Base-by-base conservation (phyloP, 345 rosid genomes). In the Salix viminalis region DNA sequence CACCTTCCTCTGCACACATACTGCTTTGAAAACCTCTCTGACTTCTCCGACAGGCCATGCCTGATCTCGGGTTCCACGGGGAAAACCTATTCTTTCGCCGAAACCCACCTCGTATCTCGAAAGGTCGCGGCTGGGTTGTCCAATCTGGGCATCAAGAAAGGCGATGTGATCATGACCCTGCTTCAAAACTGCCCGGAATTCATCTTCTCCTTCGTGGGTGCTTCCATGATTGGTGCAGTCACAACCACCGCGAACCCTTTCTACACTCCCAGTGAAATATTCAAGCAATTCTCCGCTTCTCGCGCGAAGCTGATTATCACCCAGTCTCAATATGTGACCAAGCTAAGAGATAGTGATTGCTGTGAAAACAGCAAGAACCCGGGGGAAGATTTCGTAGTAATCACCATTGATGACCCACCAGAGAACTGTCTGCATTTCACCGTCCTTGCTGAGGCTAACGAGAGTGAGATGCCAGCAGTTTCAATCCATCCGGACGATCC, bases 171-270 rank as follows among this genome's bases (percentile, higher is more conserved):
- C 86, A 93, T 95, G 99, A 79, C 91, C 77, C 85, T 93, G 42
- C 94, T 95, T 56, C 99, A 85, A 11, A 95, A 93, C 86, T 89
- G 89, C 30, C 84, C 96, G 0, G 97, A 93, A 67, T 95, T 95
- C 69, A 96, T 91, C 41, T 89, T 93, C 87, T 70, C 93, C 30
- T 95, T 95, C 89, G 83, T 95, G 83, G 99, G 90, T 15, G 94
- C 97, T 41, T 95, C 97, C 70, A 89, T 93, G 89, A 77, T 90
- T 28, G 99, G 99, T 5, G 99, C 96, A 0, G 71, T 91, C 77
- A 77, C 92, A 70, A 95, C 99, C 5, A 85, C 94, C 0, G 97
- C 94, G 3, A 95, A 95, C 61, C 99, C 99, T 8, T 95, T 95
- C 83, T 95, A 87, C 85, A 95, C 99, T 19, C 70, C 85, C 0